Conservation (phyloP, 139 green algal genomes). For the Micromonas commoda region DNA sequence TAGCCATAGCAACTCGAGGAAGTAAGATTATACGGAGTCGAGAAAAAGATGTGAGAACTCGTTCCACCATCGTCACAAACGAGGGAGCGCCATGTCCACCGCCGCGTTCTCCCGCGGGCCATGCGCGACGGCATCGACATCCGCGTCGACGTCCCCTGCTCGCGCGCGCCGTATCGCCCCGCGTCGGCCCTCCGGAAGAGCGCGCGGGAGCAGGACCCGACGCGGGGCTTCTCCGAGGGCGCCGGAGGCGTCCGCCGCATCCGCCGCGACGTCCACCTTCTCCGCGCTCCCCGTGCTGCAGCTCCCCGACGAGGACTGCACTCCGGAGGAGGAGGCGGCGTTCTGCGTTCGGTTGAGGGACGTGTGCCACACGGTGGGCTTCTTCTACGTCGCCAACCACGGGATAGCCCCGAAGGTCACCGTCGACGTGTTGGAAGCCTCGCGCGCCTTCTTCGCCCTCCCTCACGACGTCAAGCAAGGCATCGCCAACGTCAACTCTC, state of each 20-base stretch:
- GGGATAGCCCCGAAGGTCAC: not conserved
- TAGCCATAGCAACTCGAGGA: no score
- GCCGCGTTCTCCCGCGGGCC: no score
- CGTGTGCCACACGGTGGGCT: conserved; percentile 8
- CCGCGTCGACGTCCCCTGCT: no score
- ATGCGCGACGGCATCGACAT: no score
- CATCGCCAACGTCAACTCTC: conserved; percentile 14
- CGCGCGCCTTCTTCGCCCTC: conserved; percentile 24
- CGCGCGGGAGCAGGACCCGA: no score
- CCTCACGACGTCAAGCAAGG: conserved; percentile 15
- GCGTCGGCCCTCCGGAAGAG: no score
- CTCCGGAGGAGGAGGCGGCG: not conserved
- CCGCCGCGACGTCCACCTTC: not conserved
- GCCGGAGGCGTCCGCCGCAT: not conserved
- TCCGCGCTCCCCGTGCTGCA: not conserved
- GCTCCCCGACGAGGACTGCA: not conserved
- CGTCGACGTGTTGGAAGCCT: not conserved
- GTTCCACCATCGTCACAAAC: no score
- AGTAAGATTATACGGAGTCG: no score
- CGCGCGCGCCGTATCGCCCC: no score
- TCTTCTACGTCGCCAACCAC: conserved; percentile 23
- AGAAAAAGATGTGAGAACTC: no score
- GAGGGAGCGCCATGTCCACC: no score
- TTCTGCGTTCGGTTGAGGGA: not conserved
- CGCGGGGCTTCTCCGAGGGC: no score